These are phyloP conservation scores for Abortiporus biennis DNA, from an alignment of 1,284 basidiomycete species.

Conservation along the genomic window DNA sequence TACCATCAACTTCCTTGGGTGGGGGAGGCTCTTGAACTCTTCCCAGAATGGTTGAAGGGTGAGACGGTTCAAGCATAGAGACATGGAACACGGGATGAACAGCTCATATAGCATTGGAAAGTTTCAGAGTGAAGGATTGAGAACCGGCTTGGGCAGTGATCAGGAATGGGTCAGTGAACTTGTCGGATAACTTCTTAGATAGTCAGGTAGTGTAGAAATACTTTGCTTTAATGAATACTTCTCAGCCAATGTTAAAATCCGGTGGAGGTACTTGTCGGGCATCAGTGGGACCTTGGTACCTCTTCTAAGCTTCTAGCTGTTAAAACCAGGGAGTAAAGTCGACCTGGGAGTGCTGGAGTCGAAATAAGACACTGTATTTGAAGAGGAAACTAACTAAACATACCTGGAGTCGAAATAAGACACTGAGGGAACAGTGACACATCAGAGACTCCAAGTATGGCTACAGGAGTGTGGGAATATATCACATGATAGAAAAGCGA, in stretches of 20 bases:
- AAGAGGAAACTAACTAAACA: too few relatives aligned
- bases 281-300: conserved; percentile 8
- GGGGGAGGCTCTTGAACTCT: conserved; percentile 1
- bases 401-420: too few relatives aligned
- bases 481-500: too few relatives aligned
- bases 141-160: conserved; percentile 12
- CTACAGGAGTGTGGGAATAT: too few relatives aligned
- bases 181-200: conserved; percentile 25
- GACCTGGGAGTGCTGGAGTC: too few relatives aligned
- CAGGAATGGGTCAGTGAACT: conserved; percentile 25
- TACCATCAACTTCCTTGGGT: too few relatives aligned
- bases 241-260: not conserved
- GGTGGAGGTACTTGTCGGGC: conserved; percentile 1
- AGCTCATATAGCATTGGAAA: not conserved
- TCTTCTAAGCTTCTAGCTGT: conserved; percentile 4
- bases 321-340: too few relatives aligned
- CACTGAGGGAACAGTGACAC: too few relatives aligned
- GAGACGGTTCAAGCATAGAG: conserved; percentile 8
- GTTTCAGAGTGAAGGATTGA: not conserved
- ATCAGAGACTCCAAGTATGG: too few relatives aligned
- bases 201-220: conserved; percentile 18
- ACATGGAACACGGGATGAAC: conserved; percentile 10
- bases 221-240: not conserved
- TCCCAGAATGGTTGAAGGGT: conserved; percentile 4
- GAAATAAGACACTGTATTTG: too few relatives aligned